Conservation (phyloP, 495 filamentous ascomycete species). For the Daldinia caldariorum region DNA sequence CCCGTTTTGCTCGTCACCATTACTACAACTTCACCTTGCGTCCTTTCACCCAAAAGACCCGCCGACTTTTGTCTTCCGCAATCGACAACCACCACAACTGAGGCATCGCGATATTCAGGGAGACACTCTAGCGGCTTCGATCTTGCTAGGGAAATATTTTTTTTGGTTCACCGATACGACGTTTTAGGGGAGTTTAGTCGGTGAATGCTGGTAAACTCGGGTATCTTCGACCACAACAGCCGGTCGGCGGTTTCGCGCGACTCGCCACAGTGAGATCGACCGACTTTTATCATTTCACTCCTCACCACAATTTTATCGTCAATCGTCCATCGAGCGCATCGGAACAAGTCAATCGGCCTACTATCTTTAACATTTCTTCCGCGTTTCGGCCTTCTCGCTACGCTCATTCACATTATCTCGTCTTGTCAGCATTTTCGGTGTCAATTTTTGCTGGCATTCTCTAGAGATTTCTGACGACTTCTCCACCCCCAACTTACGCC, state of each 20-base stretch:
- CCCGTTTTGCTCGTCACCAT: slow-evolving; percentile 40
- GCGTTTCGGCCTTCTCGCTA: slow-evolving; percentile 12
- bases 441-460: slow-evolving; percentile 21
- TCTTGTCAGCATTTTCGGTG: slow-evolving; percentile 25
- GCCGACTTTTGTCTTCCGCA: slow-evolving; percentile 10
- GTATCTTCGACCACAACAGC: slow-evolving; percentile 44
- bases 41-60: slow-evolving; percentile 29
- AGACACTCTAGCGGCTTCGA: slow-evolving; percentile 1
- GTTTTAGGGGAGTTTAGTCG: slow-evolving; percentile 29
- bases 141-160: slow-evolving; percentile 7
- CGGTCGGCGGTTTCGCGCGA: slow-evolving; percentile 55
- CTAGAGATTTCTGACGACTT: slow-evolving; percentile 14
- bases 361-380: slow-evolving; percentile 12
- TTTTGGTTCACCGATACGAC: slow-evolving; percentile 29
- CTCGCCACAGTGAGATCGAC: slow-evolving; percentile 49
- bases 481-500: slow-evolving; percentile 23
- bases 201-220: slow-evolving; percentile 47
- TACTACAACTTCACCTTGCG: slow-evolving; percentile 34
- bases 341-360: slow-evolving; percentile 17
- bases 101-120: slow-evolving; percentile 19
- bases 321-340: slow-evolving; percentile 46
- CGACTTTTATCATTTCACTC: slow-evolving; percentile 39
- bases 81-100: slow-evolving; percentile 33
- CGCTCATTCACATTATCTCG: slow-evolving; percentile 17
- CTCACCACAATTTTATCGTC: slow-evolving; percentile 26